A percentile compares a stretch with the other conserved stretches of the same genome.
Conservation (phyloP, 257 asterid genomes). For the Schizonepeta tenuifolia region DNA sequence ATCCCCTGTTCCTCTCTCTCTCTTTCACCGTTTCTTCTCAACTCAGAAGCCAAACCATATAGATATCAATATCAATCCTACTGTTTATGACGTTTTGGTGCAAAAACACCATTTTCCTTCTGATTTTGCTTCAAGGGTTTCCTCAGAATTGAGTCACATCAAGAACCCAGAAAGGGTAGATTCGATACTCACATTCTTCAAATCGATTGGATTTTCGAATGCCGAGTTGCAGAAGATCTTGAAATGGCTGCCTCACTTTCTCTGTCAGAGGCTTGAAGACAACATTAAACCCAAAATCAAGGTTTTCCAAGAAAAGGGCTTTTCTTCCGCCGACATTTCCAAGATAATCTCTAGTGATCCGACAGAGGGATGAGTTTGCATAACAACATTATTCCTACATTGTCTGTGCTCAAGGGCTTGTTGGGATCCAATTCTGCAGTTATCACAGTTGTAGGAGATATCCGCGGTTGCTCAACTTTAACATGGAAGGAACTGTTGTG, state of each 20-base stretch:
- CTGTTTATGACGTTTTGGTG: not conserved
- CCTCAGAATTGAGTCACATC: not conserved
- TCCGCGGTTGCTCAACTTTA: not conserved
- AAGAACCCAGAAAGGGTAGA: not conserved
- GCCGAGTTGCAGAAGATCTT: not conserved
- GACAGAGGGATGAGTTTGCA: no score
- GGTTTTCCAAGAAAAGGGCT: not conserved
- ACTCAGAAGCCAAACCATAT: no score
- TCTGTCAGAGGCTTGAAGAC: not conserved
- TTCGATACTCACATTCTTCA: not conserved
- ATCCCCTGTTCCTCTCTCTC: not conserved
- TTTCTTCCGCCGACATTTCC: not conserved
- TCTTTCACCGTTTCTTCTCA: not conserved
- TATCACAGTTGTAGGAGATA: not conserved
- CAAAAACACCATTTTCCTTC: not conserved
- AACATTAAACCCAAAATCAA: not conserved
- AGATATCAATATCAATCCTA: no score
- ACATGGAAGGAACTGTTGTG: not conserved
- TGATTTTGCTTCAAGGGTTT: not conserved
- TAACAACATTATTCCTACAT: not conserved
- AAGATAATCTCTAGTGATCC: not conserved
- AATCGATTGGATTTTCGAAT: not conserved
- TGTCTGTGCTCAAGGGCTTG: not conserved
- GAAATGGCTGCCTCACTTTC: not conserved
- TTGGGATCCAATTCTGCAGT: slow-evolving; percentile 1